These are phyloP conservation scores for Cucurbitaria berberidis DNA, from an alignment of 2,329 filamentous ascomycete species.

Conservation along the genomic window DNA sequence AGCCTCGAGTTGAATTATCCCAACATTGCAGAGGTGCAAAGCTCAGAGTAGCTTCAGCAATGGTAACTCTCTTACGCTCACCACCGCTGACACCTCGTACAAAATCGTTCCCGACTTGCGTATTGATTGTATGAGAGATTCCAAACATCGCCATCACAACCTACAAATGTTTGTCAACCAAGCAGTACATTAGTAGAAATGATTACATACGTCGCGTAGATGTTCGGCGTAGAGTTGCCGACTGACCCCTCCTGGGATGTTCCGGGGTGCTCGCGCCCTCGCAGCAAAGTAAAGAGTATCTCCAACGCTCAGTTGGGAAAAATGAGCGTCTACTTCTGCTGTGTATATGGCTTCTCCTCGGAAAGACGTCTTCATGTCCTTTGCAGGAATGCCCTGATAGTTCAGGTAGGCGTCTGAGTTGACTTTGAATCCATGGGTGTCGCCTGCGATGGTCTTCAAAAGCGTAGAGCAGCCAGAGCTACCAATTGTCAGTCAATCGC, in stretches of 20 bases:
- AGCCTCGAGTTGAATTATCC: slow-evolving; percentile 56
- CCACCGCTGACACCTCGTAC: slow-evolving; percentile 74
- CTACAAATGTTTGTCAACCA: slow-evolving; percentile 14
- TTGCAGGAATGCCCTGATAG: slow-evolving; percentile 74
- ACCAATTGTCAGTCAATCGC: slow-evolving; percentile 1
- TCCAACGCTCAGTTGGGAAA: slow-evolving; percentile 74
- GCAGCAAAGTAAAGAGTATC: slow-evolving; percentile 81
- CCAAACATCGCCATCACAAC: slow-evolving; percentile 78
- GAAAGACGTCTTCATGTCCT: slow-evolving; percentile 76
- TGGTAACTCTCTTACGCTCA: slow-evolving; percentile 58
- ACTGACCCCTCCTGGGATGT: slow-evolving; percentile 63
- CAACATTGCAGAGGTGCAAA: slow-evolving; percentile 21
- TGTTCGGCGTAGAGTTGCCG: slow-evolving; percentile 64
- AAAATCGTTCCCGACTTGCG: slow-evolving; percentile 74
- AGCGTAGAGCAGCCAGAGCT: slow-evolving; percentile 76
- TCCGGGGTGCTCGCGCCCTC: slow-evolving; percentile 61
- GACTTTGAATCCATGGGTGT: slow-evolving; percentile 78
- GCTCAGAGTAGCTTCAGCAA: slow-evolving; percentile 27
- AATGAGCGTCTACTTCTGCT: slow-evolving; percentile 80
- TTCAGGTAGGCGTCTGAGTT: slow-evolving; percentile 75
- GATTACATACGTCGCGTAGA: slow-evolving; percentile 58
- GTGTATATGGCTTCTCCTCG: slow-evolving; percentile 85
- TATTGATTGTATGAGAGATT: slow-evolving; percentile 73
- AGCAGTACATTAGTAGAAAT: background rate
- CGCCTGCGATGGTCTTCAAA: slow-evolving; percentile 80